Base-by-base conservation (phyloP, 257 asterid species). In the Pogostemon cablin region DNA sequence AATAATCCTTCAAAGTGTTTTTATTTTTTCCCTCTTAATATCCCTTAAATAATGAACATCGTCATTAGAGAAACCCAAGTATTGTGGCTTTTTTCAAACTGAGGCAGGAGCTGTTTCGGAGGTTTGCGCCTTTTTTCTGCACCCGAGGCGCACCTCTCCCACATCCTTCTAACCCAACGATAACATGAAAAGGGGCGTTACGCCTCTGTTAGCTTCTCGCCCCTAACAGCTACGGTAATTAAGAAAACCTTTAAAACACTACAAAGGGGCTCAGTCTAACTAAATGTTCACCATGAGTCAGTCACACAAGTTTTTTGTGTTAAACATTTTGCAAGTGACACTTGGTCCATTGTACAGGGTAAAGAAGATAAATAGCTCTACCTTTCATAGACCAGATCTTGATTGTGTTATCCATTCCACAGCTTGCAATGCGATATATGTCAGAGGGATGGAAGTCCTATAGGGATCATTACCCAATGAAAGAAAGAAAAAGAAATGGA, bases 321-420 rank as follows among this genome's bases (percentile, higher is more conserved):
- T 9, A 20, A 48, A 20, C 50, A 62, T 50, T 56, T 68, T 43
- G 52, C 15, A 59, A 52, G 63, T 44, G 37, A 62, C 35, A 38
- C 65, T 66, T 42, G 15, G 67, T 52, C 44, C n/a, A 52, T 50
- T 35, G 49, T 20, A 71, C 67, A 63, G 60, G 49, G 50, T 67
- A 61, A 42, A 47, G 3, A 67, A 62, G 37, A 66, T 5, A 49
- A 12, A 43, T 4, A 25, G 41, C 53, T 50, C 47, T 72, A 95
- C 99, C 99, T 91, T 89, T 87, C 96, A 91, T 87, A 50, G 99
- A 95, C 99, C 99, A 95, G 72, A 91, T 95, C 80, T 91, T 95
- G 64, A 95, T 92, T 56, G 97, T 91, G 76, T 89, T 95, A 81
- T 95, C 99, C 98, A 95, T 95, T 81, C 99, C 99, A 84, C 99